Percentiles rank a stretch among this genome's conserved stretches.
Evolutionary conservation across 371 early-diverging fungal genomes (phyloP).

Genomic region (Mortierella polycephala): DNA sequence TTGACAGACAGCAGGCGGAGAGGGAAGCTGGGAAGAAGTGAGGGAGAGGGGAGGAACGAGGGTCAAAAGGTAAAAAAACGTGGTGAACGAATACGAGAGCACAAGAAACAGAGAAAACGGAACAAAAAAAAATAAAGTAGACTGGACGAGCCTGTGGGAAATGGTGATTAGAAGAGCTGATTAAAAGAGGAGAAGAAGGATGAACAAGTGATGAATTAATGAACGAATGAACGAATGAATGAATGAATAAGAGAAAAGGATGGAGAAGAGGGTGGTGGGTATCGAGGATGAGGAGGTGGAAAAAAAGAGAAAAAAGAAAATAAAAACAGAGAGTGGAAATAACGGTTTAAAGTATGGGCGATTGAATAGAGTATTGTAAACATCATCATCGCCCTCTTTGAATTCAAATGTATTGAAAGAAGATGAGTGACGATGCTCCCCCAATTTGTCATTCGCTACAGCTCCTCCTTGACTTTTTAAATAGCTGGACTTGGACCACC

Average conservation of each 20-base stretch:
- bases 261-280: not conserved
- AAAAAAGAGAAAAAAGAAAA: not conserved
- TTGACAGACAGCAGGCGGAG: not conserved
- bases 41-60: no score
- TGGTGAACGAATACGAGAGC: conserved; percentile 7
- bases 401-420: no score
- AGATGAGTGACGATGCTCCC: no score
- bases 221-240: not conserved
- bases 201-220: not conserved
- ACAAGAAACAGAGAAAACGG: not conserved
- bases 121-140: not conserved
- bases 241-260: conserved; percentile 1
- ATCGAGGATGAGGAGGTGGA: not conserved
- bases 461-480: no score
- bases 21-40: not conserved
- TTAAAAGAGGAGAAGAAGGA: not conserved
- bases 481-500: no score
- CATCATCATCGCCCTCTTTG: no score
- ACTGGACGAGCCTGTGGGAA: no score
- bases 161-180: no score
- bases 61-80: not conserved
- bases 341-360: no score
- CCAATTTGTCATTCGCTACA: no score
- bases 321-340: no score
- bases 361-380: no score